Base-by-base conservation (phyloP, 2,329 filamentous ascomycete species). In the Dothideomycetes sp. region DNA sequence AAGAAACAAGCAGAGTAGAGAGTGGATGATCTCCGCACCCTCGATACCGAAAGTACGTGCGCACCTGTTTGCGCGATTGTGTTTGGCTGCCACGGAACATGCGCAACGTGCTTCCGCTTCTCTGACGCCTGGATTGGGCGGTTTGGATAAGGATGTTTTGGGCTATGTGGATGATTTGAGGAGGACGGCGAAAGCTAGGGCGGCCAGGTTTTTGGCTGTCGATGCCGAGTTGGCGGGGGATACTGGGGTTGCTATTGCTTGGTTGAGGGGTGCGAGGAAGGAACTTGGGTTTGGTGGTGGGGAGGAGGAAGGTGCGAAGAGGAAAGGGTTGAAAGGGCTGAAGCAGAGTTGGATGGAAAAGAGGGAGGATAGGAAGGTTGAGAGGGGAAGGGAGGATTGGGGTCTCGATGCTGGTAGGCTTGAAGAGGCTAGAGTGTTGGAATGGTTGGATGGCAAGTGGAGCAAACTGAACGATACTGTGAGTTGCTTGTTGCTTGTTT, bases 1-100 rank as follows among this genome's bases (percentile, higher is more conserved):
- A 43, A 74, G 88, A 33, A 93, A 94, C 56, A 76, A 80, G 39
- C 78, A 81, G 50, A 86, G 88, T 59, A 86, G 76, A 46, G 89
- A 96, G 50, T 98, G 89, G 89, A 96, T 96, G 87, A 93, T 91
- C 60, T 85, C 83, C 53, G 76, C 86, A 0, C 86, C 89, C 1
- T 78, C 86, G 36, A 84, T 95, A 34, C 83, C 87, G 20, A 88
- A 89, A 56, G 87, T 94, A 13, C 79, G 89, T 33, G 86, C 86
- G 7, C 80, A 93, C 54, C 70, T 98, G 2, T 93, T 93, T 55
- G 87, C 87, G 2, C 73, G 89, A 1, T 68, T 96, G 6, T 96
- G 87, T 57, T 72, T 96, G 9, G 85, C 87, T 0, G 85, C 88
- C 0, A 80, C 84, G 1, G 88, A 95, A 51, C 88, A 96, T 60